Evolutionary conservation across 345 rosid genomes (phyloP).

Genomic region (Firmiana major): DNA sequence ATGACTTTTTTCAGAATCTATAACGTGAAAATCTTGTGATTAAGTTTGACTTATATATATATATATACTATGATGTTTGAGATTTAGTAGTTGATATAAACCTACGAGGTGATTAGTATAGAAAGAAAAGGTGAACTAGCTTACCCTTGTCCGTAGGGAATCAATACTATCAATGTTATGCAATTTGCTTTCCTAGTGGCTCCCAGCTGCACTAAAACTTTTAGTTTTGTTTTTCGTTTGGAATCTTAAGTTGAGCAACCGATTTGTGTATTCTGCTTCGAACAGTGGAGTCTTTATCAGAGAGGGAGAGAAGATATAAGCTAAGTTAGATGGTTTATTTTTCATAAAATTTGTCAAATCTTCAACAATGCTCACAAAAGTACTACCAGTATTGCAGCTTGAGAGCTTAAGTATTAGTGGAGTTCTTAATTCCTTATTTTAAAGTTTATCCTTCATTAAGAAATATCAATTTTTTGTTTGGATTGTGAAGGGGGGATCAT

Average conservation of each 20-base stretch:
- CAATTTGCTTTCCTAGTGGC: background rate
- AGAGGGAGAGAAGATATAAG: background rate
- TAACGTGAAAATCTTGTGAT: no score
- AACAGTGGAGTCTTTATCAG: background rate
- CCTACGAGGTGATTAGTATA: background rate
- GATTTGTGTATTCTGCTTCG: background rate
- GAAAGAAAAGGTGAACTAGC: constrained; percentile 3
- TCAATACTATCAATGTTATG: background rate
- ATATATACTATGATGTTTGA: background rate
- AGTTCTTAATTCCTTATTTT: background rate
- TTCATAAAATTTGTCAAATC: background rate
- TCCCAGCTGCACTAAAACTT: background rate
- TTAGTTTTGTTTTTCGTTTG: background rate
- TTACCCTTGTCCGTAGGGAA: background rate
- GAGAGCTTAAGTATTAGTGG: background rate
- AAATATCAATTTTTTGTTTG: background rate
- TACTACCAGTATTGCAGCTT: background rate
- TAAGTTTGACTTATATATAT: no score
- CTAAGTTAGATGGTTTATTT: background rate
- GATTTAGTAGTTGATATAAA: background rate
- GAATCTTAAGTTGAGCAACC: background rate
- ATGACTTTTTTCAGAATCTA: no score
- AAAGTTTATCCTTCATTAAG: background rate
- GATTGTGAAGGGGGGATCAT: background rate
- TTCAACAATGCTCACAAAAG: background rate